Conservation (phyloP, 441 rosid species). For the Pelargonium cotyledonis region DNA sequence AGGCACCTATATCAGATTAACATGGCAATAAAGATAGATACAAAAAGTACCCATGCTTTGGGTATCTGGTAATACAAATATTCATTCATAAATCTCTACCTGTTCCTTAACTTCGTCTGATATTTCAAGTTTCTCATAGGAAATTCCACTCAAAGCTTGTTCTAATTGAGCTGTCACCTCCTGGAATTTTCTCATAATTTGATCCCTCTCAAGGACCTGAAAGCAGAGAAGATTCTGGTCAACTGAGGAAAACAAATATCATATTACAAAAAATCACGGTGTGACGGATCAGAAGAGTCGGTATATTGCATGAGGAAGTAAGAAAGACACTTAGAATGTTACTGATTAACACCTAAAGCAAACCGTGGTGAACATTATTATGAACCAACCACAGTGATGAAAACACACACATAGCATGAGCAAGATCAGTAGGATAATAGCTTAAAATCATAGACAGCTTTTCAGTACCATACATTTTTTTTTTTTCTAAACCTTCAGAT, state of each 20-base stretch:
- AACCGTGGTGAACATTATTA: neutral
- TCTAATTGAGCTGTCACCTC: constrained; percentile 64
- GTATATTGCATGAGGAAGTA: too few relatives aligned
- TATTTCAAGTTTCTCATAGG: constrained; percentile 65
- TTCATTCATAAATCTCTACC: constrained; percentile 35
- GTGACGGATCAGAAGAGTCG: too few relatives aligned
- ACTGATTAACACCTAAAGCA: neutral
- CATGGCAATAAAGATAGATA: neutral
- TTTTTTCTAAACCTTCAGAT: too few relatives aligned
- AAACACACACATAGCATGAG: neutral
- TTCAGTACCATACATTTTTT: too few relatives aligned
- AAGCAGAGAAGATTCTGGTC: constrained; percentile 10
- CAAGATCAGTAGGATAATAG: too few relatives aligned
- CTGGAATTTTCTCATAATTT: constrained; percentile 51
- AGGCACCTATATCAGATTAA: neutral
- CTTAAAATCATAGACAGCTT: too few relatives aligned
- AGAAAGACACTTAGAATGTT: too few relatives aligned
- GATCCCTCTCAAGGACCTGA: constrained; percentile 82
- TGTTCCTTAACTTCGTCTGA: constrained; percentile 95
- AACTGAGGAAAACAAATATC: neutral
- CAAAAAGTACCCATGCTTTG: neutral
- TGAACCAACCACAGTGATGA: neutral
- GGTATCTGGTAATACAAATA: neutral
- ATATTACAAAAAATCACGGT: too few relatives aligned
- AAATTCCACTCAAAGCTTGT: constrained; percentile 61